These are phyloP conservation scores for Arachnomyces sp. DNA, from an alignment of 2,329 filamentous ascomycete genomes.

Conservation along the genomic window DNA sequence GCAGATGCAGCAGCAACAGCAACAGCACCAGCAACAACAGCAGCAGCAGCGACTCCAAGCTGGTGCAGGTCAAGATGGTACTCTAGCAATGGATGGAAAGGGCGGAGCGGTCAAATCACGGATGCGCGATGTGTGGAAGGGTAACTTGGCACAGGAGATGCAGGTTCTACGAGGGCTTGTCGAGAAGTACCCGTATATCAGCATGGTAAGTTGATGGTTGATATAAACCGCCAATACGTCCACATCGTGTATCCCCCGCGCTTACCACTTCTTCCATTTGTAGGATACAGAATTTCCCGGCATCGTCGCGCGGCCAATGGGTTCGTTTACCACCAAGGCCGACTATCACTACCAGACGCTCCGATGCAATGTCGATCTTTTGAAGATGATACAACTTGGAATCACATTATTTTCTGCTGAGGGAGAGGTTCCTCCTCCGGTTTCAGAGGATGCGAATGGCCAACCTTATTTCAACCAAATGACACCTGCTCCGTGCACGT, in stretches of 20 bases:
- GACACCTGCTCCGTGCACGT: conserved; percentile 70
- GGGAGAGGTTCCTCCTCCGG: conserved; percentile 74
- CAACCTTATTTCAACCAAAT: conserved; percentile 46
- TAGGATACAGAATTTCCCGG: conserved; percentile 99
- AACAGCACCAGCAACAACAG: conserved; percentile 45
- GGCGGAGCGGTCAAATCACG: conserved; percentile 59
- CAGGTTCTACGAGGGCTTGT: conserved; percentile 71
- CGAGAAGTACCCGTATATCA: conserved; percentile 89
- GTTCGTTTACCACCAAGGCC: conserved; percentile 85
- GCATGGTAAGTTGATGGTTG: conserved; percentile 64
- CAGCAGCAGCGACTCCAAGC: conserved; percentile 30
- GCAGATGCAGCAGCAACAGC: conserved; percentile 55
- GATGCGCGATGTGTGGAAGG: conserved; percentile 94
- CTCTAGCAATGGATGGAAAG: conserved; percentile 49
- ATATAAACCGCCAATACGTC: conserved; percentile 5
- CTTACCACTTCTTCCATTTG: conserved; percentile 10
- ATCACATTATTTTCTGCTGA: conserved; percentile 88
- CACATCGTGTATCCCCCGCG: conserved; percentile 11
- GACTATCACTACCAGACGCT: conserved; percentile 99
- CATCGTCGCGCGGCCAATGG: conserved; percentile 91
- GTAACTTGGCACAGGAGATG: conserved; percentile 90
- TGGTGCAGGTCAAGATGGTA: conserved; percentile 40
- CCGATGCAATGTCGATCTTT: conserved; percentile 90
- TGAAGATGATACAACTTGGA: conserved; percentile 96
- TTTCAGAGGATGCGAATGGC: conserved; percentile 48